These are phyloP conservation scores for Trichoderma afroharzianum DNA, from an alignment of 2,329 filamentous ascomycete genomes.

Conservation along the genomic window DNA sequence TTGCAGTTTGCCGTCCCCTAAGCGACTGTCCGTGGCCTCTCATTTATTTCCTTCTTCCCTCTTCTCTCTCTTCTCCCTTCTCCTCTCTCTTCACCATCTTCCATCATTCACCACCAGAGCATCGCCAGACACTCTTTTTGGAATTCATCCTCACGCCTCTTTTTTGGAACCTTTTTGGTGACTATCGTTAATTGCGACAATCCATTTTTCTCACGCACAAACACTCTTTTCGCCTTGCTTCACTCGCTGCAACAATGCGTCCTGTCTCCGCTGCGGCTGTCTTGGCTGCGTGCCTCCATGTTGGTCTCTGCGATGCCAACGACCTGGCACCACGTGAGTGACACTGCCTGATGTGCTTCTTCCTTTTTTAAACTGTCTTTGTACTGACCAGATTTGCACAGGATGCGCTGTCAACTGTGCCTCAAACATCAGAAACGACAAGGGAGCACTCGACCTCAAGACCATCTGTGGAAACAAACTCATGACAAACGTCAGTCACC, in stretches of 20 bases:
- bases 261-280: constrained; percentile 13
- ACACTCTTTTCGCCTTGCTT: neutral
- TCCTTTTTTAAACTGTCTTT: neutral
- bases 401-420: constrained; percentile 24
- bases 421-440: constrained; percentile 20
- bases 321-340: constrained; percentile 6
- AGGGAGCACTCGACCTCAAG: constrained; percentile 18
- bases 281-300: constrained; percentile 16
- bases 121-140: constrained; percentile 23
- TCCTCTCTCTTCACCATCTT: constrained; percentile 19
- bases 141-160: constrained; percentile 21
- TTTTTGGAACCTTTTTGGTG: constrained; percentile 33
- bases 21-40: constrained; percentile 10
- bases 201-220: constrained; percentile 22
- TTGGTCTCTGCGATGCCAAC: neutral
- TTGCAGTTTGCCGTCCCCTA: neutral
- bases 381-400: neutral
- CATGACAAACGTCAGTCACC: constrained; percentile 3
- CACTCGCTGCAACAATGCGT: constrained; percentile 22
- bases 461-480: constrained; percentile 22
- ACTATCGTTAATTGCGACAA: constrained; percentile 32
- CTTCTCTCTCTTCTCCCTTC: constrained; percentile 19
- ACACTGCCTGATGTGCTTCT: neutral
- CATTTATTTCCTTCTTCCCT: constrained; percentile 1
- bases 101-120: constrained; percentile 20